Evolutionary conservation across 1,139 yeast genomes (phyloP), one percentile per base, ranked within the genome.

Genomic region (Debaryomyces singareniensis): DNA sequence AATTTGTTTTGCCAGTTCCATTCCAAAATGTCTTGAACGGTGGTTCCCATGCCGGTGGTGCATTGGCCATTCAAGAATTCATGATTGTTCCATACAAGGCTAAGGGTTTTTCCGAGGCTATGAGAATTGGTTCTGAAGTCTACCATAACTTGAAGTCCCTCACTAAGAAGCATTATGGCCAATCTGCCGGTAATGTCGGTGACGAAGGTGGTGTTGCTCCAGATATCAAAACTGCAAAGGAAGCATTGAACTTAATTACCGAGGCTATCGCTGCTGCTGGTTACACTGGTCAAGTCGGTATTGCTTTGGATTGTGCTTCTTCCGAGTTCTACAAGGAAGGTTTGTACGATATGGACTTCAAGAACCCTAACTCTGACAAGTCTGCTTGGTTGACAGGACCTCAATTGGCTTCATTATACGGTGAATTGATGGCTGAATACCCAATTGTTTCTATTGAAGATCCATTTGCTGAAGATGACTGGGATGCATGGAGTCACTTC

Each of bases 151-250:
- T 85, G 66, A 85, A 85, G 75, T 63, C 83, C 42, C 69, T 81
- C 54, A 78, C 95, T 60, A 81, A 81, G 77, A 75, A 81, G 78
- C 72, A 69, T 62, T 85, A 85, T 75, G 95, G 95, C 57, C 77
- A 80, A 54, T 78, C 89, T 40, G 95, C 95, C 53, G 95, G 93
- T 66, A 85, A 85, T 72, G 95, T 85, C 58, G 95, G 95, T 74
- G 95, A 85, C 68, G 95, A 85, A 72, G 95, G 95, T 77, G 95
- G 95, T 73, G 93, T 85, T 68, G 95, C 95, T 51, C 95, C 95
- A 61, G 79, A 83, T 65, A 77, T 85, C 48, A 74, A 78, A 44
- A 75, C 93, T 49, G 84, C 95, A 54, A 81, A 76, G 62, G 95
- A 85, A 71, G 95, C 95, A 46, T 71, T 85, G 49, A 94, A 85